Conservation (phyloP, 163 green algal species). For the Chloromonas sp. region DNA sequence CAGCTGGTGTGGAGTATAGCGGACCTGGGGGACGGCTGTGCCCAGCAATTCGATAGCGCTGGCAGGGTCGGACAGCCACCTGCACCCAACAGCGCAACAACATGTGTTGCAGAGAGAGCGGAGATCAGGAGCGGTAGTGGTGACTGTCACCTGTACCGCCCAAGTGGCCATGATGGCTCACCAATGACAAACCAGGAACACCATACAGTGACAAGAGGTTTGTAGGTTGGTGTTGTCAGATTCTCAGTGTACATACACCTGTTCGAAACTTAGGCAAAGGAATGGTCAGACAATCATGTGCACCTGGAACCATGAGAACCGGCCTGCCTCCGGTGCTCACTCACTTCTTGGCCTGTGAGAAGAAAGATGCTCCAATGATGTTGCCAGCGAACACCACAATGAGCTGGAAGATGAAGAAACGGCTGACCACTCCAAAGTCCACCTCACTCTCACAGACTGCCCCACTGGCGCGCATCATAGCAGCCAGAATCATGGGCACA, state of each 20-base stretch:
- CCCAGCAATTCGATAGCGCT: slow-evolving; percentile 58
- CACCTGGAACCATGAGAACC: too few relatives aligned
- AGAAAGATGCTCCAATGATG: slow-evolving; percentile 45
- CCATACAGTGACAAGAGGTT: too few relatives aligned
- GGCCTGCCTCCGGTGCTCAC: neutral
- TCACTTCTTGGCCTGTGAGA: slow-evolving; percentile 39
- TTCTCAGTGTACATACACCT: too few relatives aligned
- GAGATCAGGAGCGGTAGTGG: too few relatives aligned
- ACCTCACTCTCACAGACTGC: slow-evolving; percentile 39
- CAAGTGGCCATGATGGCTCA: too few relatives aligned
- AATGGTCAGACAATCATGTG: too few relatives aligned
- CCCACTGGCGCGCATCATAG: slow-evolving; percentile 57
- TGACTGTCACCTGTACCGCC: too few relatives aligned
- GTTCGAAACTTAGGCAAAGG: too few relatives aligned
- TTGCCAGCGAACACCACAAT: slow-evolving; percentile 48
- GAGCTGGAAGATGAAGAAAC: slow-evolving; percentile 78
- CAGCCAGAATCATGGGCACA: slow-evolving; percentile 55
- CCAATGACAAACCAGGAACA: too few relatives aligned
- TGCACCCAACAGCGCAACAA: neutral
- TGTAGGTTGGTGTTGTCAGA: too few relatives aligned
- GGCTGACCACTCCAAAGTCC: slow-evolving; percentile 58
- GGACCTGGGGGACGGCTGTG: slow-evolving; percentile 39
- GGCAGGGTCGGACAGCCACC: slow-evolving; percentile 43
- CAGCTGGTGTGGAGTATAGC: too few relatives aligned
- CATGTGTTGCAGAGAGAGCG: too few relatives aligned